Conservation (phyloP, 192 early-diverging fungal genomes). For the Haplosporangium gracile region DNA sequence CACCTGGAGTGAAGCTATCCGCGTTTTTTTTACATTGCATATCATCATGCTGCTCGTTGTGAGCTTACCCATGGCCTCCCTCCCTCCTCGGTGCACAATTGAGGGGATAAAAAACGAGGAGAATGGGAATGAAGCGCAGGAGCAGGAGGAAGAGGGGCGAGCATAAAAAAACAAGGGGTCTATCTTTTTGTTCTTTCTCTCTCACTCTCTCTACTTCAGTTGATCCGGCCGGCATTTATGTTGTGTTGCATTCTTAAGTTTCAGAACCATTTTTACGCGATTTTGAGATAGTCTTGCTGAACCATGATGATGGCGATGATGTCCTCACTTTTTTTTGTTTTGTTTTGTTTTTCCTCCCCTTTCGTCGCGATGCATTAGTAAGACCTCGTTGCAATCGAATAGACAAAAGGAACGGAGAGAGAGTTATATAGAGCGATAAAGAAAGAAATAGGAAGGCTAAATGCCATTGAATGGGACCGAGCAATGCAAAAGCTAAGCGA, state of each 20-base stretch:
- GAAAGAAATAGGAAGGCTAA: not conserved
- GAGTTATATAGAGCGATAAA: not conserved
- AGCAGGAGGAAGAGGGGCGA: not conserved
- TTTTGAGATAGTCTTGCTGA: not conserved
- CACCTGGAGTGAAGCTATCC: too few species aligned
- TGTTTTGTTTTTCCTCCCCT: not conserved
- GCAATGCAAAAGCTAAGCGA: not conserved
- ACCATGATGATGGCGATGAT: slow-evolving; percentile 4
- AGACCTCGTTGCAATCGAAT: not conserved
- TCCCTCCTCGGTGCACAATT: not conserved
- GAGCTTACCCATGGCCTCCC: not conserved
- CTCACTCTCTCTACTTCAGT: not conserved
- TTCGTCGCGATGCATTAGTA: not conserved
- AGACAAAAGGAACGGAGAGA: not conserved
- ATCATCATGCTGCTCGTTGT: not conserved
- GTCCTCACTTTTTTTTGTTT: not conserved
- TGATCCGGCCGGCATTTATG: not conserved
- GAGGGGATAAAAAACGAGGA: not conserved
- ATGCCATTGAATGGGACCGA: too few species aligned
- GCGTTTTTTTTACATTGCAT: too few species aligned
- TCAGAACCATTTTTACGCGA: not conserved
- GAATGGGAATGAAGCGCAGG: too few species aligned
- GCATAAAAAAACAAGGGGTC: not conserved
- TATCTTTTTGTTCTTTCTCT: not conserved
- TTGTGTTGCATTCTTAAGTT: not conserved